Evolutionary conservation across 148 eudicot species (phyloP), one percentile per base, ranked within the genome.

Genomic region (Camellia japonica): DNA sequence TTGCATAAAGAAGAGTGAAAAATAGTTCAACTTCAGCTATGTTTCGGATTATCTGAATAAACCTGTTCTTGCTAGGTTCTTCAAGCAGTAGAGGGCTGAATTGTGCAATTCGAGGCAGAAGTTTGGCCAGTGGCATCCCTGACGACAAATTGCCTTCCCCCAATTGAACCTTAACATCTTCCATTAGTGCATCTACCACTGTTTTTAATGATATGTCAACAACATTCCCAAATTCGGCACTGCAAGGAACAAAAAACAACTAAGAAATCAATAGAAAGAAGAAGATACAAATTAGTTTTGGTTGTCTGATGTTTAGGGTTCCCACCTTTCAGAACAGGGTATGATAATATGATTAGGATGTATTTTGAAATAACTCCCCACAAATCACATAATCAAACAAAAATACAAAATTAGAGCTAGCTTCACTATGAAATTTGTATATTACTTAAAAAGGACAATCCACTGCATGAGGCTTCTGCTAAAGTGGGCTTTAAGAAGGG

Each of bases 1-100:
- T 92, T 55, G 97, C 80, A 68, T 93, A 95, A 41, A 95, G 95
- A 83, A 93, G 83, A 70, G 98, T 91, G 89, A 95, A 93, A 87
- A 93, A 95, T 81, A 88, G 78, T 84, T 92, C 94, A 43, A 92
- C 97, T 81, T 93, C 97, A 1, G 91, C 90, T 62, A 95, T 88
- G 66, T 67, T 84, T 74, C 79, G 84, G 73, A 95, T 87, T 59
- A 87, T 82, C 78, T 92, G 87, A 61, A 91, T 84, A 62, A 86
- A 95, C 85, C 85, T 80, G 84, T 88, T 86, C 62, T 87, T 88
- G 68, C 77, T 85, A 42, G 97, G 89, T 85, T 88, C 92, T 59
- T 88, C 89, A 4, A 95, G 94, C 73, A 92, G 91, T 44, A 80
- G 81, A 38, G 89, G 88, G 70, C 92, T 85, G 60, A 86, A 83